Evolutionary conservation across 768 basidiomycete genomes (phyloP).

Genomic region (Rhizopogon salebrosus): DNA sequence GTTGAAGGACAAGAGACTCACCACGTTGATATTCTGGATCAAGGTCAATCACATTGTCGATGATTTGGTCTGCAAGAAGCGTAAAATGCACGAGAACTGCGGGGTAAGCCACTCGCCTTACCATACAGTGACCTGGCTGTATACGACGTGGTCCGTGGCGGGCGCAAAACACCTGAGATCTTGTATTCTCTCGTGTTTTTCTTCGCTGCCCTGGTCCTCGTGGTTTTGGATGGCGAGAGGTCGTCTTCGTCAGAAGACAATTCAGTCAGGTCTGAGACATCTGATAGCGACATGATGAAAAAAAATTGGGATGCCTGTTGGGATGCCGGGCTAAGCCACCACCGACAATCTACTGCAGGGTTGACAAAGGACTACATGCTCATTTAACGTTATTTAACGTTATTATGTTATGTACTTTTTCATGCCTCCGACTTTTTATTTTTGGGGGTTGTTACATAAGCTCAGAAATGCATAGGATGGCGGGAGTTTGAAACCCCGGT

Average conservation of each 20-base stretch:
- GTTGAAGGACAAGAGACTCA: slow-evolving; percentile 15
- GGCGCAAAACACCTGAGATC: slow-evolving; percentile 27
- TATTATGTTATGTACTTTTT: too few species aligned
- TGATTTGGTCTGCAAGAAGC: slow-evolving; percentile 39
- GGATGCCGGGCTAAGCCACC: neutral
- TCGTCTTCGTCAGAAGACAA: slow-evolving; percentile 37
- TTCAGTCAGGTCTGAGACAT: slow-evolving; percentile 44
- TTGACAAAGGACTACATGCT: neutral
- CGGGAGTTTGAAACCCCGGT: too few species aligned
- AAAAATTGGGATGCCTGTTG: neutral
- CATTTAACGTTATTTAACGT: neutral
- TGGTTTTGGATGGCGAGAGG: slow-evolving; percentile 18
- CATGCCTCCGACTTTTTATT: too few species aligned
- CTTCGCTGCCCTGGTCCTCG: slow-evolving; percentile 17
- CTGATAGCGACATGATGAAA: slow-evolving; percentile 30
- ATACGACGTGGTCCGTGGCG: slow-evolving; percentile 36
- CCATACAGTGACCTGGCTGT: slow-evolving; percentile 41
- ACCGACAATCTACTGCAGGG: neutral
- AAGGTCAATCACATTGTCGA: slow-evolving; percentile 43
- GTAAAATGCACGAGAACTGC: neutral
- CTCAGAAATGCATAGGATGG: too few species aligned
- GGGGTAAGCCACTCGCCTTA: slow-evolving; percentile 14
- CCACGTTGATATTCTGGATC: slow-evolving; percentile 67
- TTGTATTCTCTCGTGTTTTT: slow-evolving; percentile 26
- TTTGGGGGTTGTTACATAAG: too few species aligned